Evolutionary conservation across 441 rosid genomes (phyloP).

Genomic region (Aleurites moluccanus): DNA sequence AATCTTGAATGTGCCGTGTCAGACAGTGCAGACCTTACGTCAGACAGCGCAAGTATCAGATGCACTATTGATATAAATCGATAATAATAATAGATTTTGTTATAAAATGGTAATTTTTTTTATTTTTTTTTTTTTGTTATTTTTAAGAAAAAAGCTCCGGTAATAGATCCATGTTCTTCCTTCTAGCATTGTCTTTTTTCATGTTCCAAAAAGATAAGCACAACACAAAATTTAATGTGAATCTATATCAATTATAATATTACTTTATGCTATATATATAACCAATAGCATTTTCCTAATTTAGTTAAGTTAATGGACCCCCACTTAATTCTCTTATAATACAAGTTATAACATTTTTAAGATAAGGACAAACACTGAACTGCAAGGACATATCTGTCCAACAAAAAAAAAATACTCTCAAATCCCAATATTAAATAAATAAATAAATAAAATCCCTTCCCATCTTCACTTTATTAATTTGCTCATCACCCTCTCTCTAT

Average conservation of each 20-base stretch:
- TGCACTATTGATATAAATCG: too few species aligned
- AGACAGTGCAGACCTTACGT: too few species aligned
- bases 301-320: slow-evolving; percentile 3
- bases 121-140: too few species aligned
- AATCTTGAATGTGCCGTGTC: too few species aligned
- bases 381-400: slow-evolving; percentile 26
- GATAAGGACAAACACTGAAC: slow-evolving; percentile 15
- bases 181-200: slow-evolving; percentile 9
- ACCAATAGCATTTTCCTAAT: slow-evolving; percentile 19
- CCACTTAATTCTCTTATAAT: slow-evolving; percentile 13
- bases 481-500: neutral
- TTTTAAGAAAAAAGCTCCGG: too few species aligned
- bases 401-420: too few species aligned
- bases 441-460: too few species aligned
- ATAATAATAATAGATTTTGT: too few species aligned
- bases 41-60: too few species aligned
- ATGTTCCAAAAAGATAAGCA: slow-evolving; percentile 17
- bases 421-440: too few species aligned
- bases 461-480: neutral
- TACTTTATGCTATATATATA: neutral
- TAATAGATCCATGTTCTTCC: neutral
- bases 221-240: too few species aligned
- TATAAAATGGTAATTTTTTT: too few species aligned
- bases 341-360: slow-evolving; percentile 8
- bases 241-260: neutral